Evolutionary conservation across 768 basidiomycete genomes (phyloP).

Genomic region (Rubroboletus satanas): DNA sequence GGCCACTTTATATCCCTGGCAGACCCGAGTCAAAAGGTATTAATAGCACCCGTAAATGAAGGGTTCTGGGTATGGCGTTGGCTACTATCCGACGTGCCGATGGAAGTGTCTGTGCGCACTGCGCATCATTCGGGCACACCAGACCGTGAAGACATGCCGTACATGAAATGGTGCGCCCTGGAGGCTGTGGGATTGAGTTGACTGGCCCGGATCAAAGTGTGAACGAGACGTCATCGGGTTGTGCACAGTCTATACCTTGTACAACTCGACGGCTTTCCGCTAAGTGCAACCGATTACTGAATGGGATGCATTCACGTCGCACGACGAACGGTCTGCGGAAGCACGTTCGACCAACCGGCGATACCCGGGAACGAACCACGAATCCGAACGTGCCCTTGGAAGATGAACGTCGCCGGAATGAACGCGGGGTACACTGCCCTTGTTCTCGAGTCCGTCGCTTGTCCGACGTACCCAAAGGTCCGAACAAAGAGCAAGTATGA

Average conservation of each 20-base stretch:
- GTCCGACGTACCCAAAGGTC: neutral
- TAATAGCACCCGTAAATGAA: neutral
- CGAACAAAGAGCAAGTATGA: neutral
- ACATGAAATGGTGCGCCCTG: neutral
- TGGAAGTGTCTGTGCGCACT: neutral
- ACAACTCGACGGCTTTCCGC: neutral
- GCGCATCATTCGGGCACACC: slow-evolving; percentile 1
- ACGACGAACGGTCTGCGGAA: neutral
- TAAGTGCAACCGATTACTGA: neutral
- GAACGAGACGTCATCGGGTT: neutral
- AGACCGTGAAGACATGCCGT: neutral
- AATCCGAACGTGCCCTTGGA: no score
- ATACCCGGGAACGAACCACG: neutral
- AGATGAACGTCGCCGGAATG: neutral
- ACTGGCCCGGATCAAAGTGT: slow-evolving; percentile 8
- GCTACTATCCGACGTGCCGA: neutral
- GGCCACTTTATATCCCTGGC: slow-evolving; percentile 16
- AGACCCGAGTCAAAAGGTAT: neutral
- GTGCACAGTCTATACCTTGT: neutral
- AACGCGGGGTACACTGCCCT: neutral
- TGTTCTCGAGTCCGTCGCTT: neutral
- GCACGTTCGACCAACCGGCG: neutral
- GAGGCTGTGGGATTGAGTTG: neutral
- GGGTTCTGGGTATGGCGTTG: neutral
- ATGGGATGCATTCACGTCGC: neutral